Percentiles rank a stretch among this genome's conserved stretches.
Conservation (phyloP, 805 yeast genomes). For the Kuraishia ogatae region DNA sequence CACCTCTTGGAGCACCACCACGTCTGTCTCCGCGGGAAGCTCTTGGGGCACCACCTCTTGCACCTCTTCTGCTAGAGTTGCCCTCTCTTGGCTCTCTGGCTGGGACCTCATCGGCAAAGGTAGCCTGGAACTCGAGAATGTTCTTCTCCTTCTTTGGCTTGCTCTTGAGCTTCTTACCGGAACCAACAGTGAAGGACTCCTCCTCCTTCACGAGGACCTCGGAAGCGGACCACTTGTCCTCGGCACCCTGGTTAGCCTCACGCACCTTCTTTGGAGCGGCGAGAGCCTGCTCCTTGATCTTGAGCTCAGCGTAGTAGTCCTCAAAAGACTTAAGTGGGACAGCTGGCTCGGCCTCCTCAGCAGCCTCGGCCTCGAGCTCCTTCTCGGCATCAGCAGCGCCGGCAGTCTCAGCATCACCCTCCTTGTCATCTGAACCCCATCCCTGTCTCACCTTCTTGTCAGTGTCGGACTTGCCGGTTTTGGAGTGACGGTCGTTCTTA, state of each 20-base stretch:
- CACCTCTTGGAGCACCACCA: slow-evolving; percentile 16
- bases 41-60: slow-evolving; percentile 15
- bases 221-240: slow-evolving; percentile 41
- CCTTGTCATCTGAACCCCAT: slow-evolving; percentile 78
- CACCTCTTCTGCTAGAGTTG: slow-evolving; percentile 18
- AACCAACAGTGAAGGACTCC: slow-evolving; percentile 49
- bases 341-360: slow-evolving; percentile 37
- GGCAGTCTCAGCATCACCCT: slow-evolving; percentile 59
- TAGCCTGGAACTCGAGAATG: slow-evolving; percentile 64
- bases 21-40: slow-evolving; percentile 18
- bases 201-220: slow-evolving; percentile 59
- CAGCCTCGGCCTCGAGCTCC: slow-evolving; percentile 30
- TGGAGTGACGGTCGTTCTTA: slow-evolving; percentile 78
- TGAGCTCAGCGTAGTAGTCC: slow-evolving; percentile 73
- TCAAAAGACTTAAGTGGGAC: slow-evolving; percentile 63
- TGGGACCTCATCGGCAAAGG: slow-evolving; percentile 50
- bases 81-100: slow-evolving; percentile 23
- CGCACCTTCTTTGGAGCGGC: slow-evolving; percentile 26
- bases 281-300: slow-evolving; percentile 33
- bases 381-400: slow-evolving; percentile 33
- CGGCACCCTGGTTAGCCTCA: slow-evolving; percentile 52
- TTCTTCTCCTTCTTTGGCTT: slow-evolving; percentile 81
- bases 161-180: slow-evolving; percentile 60
- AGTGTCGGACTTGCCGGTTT: slow-evolving; percentile 77
- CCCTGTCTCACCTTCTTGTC: slow-evolving; percentile 77